Conservation (phyloP, 257 asterid genomes). For the Ajuga chamaepitys region DNA sequence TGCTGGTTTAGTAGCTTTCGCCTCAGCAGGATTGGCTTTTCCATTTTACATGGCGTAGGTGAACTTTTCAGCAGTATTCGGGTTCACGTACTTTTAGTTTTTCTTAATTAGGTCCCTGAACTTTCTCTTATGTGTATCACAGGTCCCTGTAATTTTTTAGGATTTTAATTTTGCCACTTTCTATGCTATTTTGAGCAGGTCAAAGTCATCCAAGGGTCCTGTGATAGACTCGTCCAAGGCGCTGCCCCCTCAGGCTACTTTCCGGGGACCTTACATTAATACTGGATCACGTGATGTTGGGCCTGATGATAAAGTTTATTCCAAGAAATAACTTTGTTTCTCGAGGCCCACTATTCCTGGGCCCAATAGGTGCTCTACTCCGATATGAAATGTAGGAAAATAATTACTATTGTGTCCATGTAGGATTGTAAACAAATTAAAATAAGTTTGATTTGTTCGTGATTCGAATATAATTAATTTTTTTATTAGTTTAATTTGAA, state of each 20-base stretch:
- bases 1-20: constrained; percentile 71
- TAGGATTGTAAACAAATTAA: no score
- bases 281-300: constrained; percentile 95
- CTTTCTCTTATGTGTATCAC: no score
- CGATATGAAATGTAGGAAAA: no score
- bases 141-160: no score
- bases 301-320: constrained; percentile 59
- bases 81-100: no score
- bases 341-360: not conserved
- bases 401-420: no score
- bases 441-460: no score
- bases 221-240: constrained; percentile 91
- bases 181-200: constrained; percentile 36
- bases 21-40: constrained; percentile 77
- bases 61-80: not conserved
- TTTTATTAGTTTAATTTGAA: no score
- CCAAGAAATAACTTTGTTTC: constrained; percentile 45
- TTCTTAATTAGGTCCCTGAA: no score
- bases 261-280: constrained; percentile 91
- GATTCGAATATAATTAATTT: no score
- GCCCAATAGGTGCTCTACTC: not conserved
- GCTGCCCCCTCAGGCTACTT: constrained; percentile 92
- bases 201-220: constrained; percentile 63
- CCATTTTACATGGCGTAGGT: constrained; percentile 98
- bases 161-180: not conserved